Evolutionary conservation across 78 protist genomes (phyloP).

Genomic region (Dictyostelium brefeldianum): DNA sequence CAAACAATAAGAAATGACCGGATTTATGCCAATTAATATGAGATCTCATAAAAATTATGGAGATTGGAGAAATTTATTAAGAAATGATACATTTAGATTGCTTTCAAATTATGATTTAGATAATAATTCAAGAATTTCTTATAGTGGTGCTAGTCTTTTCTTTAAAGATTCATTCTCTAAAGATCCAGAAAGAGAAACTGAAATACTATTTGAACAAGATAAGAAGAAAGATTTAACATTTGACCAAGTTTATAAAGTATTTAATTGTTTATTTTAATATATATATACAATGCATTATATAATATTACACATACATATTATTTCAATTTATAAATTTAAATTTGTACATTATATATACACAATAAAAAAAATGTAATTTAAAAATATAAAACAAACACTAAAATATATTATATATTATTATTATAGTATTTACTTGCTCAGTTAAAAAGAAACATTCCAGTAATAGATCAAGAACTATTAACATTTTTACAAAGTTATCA

Average conservation of each 20-base stretch:
- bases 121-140: background rate
- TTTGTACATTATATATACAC: no score
- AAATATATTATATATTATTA: background rate
- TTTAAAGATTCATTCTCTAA: background rate
- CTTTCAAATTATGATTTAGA: background rate
- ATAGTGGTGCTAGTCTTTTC: background rate
- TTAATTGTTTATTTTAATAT: background rate
- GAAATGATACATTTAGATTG: conserved; percentile 2
- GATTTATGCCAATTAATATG: background rate
- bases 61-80: background rate
- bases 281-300: no score
- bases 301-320: no score
- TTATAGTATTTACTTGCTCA: background rate
- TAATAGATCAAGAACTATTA: background rate
- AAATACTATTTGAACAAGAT: background rate
- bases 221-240: background rate
- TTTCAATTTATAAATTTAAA: no score
- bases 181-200: background rate
- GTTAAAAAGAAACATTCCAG: background rate
- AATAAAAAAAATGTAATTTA: no score
- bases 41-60: background rate
- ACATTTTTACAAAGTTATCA: background rate
- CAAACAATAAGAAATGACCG: background rate
- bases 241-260: background rate
- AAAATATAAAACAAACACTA: background rate